phyloP scores from a whole-genome alignment of 2,329 filamentous ascomycete genomes.

The Fusarium pseudocircinatum region DNA sequence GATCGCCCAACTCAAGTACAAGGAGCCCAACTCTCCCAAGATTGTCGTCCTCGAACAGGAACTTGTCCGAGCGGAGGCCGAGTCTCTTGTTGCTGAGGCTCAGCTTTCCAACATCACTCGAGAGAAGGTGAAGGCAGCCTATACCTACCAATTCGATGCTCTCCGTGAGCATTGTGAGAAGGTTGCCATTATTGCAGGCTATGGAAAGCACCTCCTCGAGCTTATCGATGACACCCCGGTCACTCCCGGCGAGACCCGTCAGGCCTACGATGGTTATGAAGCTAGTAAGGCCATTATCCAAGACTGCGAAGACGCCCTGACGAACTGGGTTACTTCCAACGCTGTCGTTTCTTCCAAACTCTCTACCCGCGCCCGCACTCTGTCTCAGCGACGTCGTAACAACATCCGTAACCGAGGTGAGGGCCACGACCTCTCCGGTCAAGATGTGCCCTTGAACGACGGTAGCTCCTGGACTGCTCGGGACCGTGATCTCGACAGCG shows the following conservation, averaged over 20 bases:
- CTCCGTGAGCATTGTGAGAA: conserved; percentile 98
- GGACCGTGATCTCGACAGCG: conserved; percentile 69
- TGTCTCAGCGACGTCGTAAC: conserved; percentile 84
- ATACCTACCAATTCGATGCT: conserved; percentile 97
- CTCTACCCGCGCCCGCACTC: conserved; percentile 84
- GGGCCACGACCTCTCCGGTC: conserved; percentile 82
- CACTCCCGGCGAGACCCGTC: conserved; percentile 94
- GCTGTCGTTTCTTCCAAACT: conserved; percentile 89
- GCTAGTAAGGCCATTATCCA: conserved; percentile 99
- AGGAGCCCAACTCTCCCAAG: conserved; percentile 97
- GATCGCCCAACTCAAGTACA: conserved; percentile 99
- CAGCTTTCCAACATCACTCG: conserved; percentile 99
- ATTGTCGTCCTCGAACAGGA: conserved; percentile 99
- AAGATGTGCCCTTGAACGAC: conserved; percentile 82
- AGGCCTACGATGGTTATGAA: conserved; percentile 97
- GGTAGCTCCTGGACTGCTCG: conserved; percentile 87
- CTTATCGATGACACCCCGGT: conserved; percentile 96
- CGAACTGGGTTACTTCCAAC: conserved; percentile 94
- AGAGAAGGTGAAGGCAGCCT: conserved; percentile 98
- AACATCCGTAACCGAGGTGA: conserved; percentile 75
- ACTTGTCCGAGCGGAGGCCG: conserved; percentile 96
- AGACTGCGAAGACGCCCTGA: conserved; percentile 96
- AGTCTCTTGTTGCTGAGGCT: conserved; percentile 97
- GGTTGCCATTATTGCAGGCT: conserved; percentile 96
- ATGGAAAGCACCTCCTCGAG: conserved; percentile 97